Conservation (phyloP, 331 rosid species). For the Malus hybrid region DNA sequence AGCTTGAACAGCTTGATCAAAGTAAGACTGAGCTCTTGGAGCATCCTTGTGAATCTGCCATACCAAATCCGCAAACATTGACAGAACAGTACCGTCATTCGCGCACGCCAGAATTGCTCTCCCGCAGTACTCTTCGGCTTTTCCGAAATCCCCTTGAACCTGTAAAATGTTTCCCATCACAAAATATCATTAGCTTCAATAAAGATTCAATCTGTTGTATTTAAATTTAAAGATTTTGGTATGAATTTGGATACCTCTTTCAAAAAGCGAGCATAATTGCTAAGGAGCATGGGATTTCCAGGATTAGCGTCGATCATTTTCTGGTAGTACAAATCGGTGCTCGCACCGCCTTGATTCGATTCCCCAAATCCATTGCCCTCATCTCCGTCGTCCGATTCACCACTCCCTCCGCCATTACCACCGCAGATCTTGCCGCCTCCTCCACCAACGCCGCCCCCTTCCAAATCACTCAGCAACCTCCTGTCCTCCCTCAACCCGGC, state of each 20-base stretch:
- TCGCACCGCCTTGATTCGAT: slow-evolving; percentile 42
- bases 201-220: not conserved
- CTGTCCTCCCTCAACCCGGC: slow-evolving; percentile 2
- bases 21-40: slow-evolving; percentile 54
- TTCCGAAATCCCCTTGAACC: slow-evolving; percentile 58
- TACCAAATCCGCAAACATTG: slow-evolving; percentile 76
- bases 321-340: slow-evolving; percentile 49
- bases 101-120: slow-evolving; percentile 78
- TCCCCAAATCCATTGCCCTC: slow-evolving; percentile 45
- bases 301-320: slow-evolving; percentile 68
- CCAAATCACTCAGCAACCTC: slow-evolving; percentile 18
- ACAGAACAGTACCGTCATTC: slow-evolving; percentile 47
- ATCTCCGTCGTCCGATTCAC: slow-evolving; percentile 47
- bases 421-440: slow-evolving; percentile 25
- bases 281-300: slow-evolving; percentile 57
- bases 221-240: not conserved
- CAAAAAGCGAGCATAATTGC: slow-evolving; percentile 74
- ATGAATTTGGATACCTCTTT: slow-evolving; percentile 47
- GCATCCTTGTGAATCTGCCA: slow-evolving; percentile 75
- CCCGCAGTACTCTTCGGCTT: slow-evolving; percentile 83
- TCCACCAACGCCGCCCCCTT: slow-evolving; percentile 40
- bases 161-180: slow-evolving; percentile 6
- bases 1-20: slow-evolving; percentile 64
- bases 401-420: slow-evolving; percentile 19
- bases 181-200: not conserved